A percentile compares a stretch with the other conserved stretches of the same genome.
Conservation (phyloP, 148 eudicot species). For the Mesembryanthemum crystallinum region DNA sequence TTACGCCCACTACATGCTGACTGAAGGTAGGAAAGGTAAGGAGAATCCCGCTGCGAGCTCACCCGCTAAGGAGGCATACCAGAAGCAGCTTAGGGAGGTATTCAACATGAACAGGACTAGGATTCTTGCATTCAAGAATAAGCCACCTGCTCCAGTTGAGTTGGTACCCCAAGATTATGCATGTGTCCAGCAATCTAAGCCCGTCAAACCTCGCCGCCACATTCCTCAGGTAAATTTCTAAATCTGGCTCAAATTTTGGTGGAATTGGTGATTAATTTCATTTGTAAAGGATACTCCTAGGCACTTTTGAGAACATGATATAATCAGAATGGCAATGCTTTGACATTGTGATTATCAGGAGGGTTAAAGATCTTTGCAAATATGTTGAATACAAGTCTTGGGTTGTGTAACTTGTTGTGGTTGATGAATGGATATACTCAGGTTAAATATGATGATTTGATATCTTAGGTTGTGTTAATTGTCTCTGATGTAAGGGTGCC, state of each 20-base stretch:
- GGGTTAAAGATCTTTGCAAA: too few species aligned
- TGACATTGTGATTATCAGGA: background rate
- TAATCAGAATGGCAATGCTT: background rate
- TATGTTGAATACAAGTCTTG: too few species aligned
- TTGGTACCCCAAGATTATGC: constrained; percentile 51
- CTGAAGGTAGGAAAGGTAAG: constrained; percentile 75
- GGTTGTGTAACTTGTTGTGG: too few species aligned
- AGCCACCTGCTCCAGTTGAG: constrained; percentile 72
- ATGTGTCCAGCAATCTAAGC: constrained; percentile 54
- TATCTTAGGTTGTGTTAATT: too few species aligned
- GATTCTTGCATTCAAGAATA: constrained; percentile 92
- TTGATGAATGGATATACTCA: too few species aligned
- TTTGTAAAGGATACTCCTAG: background rate
- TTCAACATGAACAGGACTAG: constrained; percentile 86
- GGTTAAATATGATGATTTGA: too few species aligned
- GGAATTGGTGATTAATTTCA: background rate
- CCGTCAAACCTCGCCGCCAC: constrained; percentile 62
- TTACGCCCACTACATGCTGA: constrained; percentile 83
- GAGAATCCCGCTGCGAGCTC: constrained; percentile 68
- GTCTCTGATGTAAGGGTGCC: too few species aligned
- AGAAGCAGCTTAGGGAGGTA: constrained; percentile 72
- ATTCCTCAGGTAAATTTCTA: constrained; percentile 70
- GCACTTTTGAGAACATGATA: background rate
- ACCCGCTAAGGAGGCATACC: constrained; percentile 82
- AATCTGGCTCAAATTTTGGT: too few species aligned